A percentile compares a stretch with the other conserved stretches of the same genome.
Evolutionary conservation across 2,329 filamentous ascomycete genomes (phyloP).

Genomic region (Aphanocladium album): DNA sequence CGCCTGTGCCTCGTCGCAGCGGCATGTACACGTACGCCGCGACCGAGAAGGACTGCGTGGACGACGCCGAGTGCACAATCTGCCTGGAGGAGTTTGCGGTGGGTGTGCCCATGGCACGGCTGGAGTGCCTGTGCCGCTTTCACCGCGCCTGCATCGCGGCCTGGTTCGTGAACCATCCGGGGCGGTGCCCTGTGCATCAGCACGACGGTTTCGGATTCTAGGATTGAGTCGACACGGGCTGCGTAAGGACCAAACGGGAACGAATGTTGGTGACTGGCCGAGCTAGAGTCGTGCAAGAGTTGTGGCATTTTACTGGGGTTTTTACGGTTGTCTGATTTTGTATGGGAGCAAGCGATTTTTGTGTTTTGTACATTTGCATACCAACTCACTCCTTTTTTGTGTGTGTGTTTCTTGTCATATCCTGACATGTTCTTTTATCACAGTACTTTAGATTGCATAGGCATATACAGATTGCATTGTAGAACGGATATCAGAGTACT

Average conservation of each 20-base stretch:
- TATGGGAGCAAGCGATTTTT: conserved; percentile 8
- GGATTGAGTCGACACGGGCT: not conserved
- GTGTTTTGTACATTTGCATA: not conserved
- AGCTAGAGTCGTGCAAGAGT: not conserved
- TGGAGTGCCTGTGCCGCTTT: conserved; percentile 63
- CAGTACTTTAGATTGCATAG: not conserved
- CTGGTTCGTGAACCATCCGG: conserved; percentile 59
- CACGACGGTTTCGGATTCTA: conserved; percentile 55
- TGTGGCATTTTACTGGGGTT: not conserved
- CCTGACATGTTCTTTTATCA: not conserved
- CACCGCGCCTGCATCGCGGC: conserved; percentile 55
- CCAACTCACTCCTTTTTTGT: not conserved
- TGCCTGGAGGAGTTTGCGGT: conserved; percentile 62
- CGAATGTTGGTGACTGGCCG: too few species aligned
- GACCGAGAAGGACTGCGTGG: conserved; percentile 64
- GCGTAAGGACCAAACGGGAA: too few species aligned
- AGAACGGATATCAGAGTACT: not conserved
- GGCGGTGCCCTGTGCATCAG: conserved; percentile 61
- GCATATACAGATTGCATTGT: not conserved
- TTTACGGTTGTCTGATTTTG: not conserved
- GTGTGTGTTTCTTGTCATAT: not conserved
- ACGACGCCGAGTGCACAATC: conserved; percentile 63
- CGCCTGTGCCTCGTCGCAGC: conserved; percentile 41
- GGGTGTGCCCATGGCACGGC: conserved; percentile 57
- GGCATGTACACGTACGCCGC: conserved; percentile 61